Conservation (phyloP, 164 flowering plant genomes). For the Litsea cubeba region DNA sequence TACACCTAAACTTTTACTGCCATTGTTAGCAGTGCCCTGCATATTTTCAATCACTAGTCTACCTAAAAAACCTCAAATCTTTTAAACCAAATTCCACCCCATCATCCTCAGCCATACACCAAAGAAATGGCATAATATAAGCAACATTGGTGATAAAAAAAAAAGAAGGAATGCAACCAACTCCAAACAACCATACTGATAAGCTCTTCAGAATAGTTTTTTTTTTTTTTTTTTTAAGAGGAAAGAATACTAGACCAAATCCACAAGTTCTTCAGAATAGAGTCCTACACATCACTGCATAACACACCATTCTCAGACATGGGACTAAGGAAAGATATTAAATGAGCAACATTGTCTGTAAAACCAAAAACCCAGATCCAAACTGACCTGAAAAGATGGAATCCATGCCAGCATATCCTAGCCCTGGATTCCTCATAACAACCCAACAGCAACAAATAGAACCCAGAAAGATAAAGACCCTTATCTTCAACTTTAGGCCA, state of each 20-base stretch:
- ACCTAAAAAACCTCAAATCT: too few relatives aligned
- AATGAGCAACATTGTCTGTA: neutral
- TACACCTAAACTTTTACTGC: constrained; percentile 2
- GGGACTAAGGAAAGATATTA: neutral
- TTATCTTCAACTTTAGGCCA: neutral
- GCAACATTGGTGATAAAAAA: neutral
- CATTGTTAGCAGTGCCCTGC: neutral
- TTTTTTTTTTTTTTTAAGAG: too few relatives aligned
- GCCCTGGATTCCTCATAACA: constrained; percentile 16
- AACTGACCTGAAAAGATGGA: constrained; percentile 20
- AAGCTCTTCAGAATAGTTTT: neutral
- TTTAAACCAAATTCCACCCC: neutral
- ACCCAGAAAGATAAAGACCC: neutral
- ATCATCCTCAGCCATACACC: neutral
- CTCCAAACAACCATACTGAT: neutral
- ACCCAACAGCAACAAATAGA: neutral
- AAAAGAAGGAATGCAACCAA: neutral
- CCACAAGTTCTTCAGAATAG: neutral
- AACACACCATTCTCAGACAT: neutral
- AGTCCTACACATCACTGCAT: neutral
- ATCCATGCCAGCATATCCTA: constrained; percentile 19
- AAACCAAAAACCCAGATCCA: constrained; percentile 8
- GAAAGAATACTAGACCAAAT: neutral
- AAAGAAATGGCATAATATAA: neutral
- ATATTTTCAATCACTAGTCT: neutral